Conservation (phyloP, 1,284 basidiomycete species). For the Naganishia albida region DNA sequence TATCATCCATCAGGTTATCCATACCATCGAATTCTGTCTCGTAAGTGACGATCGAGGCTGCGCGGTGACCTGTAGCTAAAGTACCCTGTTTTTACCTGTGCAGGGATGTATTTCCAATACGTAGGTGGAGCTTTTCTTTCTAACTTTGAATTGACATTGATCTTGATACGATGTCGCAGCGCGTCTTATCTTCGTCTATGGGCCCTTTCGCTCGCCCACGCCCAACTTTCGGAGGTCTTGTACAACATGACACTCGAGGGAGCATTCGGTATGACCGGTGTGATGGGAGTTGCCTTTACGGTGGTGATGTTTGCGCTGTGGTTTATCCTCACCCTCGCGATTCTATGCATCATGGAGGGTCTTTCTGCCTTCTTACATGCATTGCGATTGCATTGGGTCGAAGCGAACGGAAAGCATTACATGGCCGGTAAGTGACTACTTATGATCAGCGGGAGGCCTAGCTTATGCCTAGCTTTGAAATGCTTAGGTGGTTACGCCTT, state of each 20-base stretch:
- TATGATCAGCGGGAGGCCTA: constrained; percentile 16
- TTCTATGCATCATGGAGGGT: constrained; percentile 93
- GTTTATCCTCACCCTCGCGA: constrained; percentile 74
- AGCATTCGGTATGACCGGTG: constrained; percentile 55
- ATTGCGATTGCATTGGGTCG: constrained; percentile 95
- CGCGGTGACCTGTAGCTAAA: neutral
- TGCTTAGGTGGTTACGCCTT: constrained; percentile 43
- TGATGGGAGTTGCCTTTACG: constrained; percentile 59
- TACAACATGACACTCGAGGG: constrained; percentile 78
- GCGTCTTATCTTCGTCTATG: constrained; percentile 98
- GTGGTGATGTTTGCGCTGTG: constrained; percentile 72
- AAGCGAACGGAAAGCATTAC: constrained; percentile 95
- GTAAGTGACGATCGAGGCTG: constrained; percentile 19
- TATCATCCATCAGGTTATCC: constrained; percentile 94
- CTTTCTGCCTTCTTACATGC: constrained; percentile 94
- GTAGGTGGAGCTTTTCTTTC: constrained; percentile 35
- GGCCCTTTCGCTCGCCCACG: constrained; percentile 97
- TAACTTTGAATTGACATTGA: neutral
- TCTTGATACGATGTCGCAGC: constrained; percentile 27
- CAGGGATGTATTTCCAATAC: constrained; percentile 94
- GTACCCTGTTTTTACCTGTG: neutral
- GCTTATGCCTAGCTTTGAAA: neutral
- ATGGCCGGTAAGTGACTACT: constrained; percentile 73
- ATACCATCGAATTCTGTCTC: constrained; percentile 99
- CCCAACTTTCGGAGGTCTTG: constrained; percentile 93